Percentiles rank a stretch among this genome's conserved stretches.
Evolutionary conservation across 192 early-diverging fungal genomes (phyloP).

Genomic region (Podila verticillata): DNA sequence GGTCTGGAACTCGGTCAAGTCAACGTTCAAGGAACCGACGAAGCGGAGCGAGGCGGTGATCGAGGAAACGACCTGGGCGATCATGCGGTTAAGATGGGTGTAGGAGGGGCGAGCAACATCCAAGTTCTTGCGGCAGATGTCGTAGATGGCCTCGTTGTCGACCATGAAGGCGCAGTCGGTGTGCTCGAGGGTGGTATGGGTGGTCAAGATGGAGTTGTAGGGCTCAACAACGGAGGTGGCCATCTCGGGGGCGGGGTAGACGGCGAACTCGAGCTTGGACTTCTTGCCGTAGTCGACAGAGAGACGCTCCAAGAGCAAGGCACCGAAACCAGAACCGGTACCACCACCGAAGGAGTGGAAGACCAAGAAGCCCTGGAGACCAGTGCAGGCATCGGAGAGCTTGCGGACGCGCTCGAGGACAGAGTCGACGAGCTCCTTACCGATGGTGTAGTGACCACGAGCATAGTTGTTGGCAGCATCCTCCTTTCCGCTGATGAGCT

Average conservation of each 20-base stretch:
- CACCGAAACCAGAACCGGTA: slow-evolving; percentile 99
- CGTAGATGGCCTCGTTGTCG: slow-evolving; percentile 99
- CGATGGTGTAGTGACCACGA: slow-evolving; percentile 99
- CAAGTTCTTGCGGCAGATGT: slow-evolving; percentile 98
- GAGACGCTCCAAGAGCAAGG: slow-evolving; percentile 96
- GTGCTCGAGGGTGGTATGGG: slow-evolving; percentile 99
- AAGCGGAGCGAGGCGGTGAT: slow-evolving; percentile 99
- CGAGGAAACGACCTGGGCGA: slow-evolving; percentile 98
- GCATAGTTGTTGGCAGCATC: slow-evolving; percentile 99
- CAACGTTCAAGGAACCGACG: slow-evolving; percentile 98
- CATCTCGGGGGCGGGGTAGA: slow-evolving; percentile 98
- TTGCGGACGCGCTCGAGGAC: slow-evolving; percentile 98
- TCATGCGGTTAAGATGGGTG: slow-evolving; percentile 97
- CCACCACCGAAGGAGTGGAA: slow-evolving; percentile 99
- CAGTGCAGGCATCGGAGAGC: slow-evolving; percentile 98
- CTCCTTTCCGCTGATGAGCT: slow-evolving; percentile 99
- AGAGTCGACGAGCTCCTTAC: slow-evolving; percentile 98
- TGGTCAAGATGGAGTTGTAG: slow-evolving; percentile 99
- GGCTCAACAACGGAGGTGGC: slow-evolving; percentile 98
- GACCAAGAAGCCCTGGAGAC: slow-evolving; percentile 99
- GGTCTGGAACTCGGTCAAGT: slow-evolving; percentile 99
- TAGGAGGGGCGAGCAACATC: slow-evolving; percentile 98
- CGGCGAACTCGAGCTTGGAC: slow-evolving; percentile 99
- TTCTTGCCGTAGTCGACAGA: slow-evolving; percentile 99
- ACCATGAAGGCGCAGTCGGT: slow-evolving; percentile 99